These are phyloP conservation scores for Boletus fagicola DNA, from an alignment of 768 basidiomycete species.

Conservation along the genomic window DNA sequence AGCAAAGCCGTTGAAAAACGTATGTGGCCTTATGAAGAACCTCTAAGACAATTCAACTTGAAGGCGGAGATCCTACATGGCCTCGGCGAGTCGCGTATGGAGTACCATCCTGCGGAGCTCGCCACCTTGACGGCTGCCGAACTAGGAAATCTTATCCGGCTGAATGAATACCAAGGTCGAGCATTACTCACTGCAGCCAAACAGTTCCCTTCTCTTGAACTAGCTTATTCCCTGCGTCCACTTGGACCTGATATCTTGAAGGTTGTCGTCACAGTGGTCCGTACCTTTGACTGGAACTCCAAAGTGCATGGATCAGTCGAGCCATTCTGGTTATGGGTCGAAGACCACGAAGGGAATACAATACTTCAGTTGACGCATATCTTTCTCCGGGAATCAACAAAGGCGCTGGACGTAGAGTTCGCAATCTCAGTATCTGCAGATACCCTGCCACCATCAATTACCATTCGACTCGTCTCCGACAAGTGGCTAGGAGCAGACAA, in stretches of 20 bases:
- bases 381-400: slow-evolving; percentile 65
- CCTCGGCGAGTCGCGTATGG: slow-evolving; percentile 77
- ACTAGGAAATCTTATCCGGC: slow-evolving; percentile 75
- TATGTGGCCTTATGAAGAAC: slow-evolving; percentile 94
- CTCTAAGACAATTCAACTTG: slow-evolving; percentile 77
- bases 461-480: slow-evolving; percentile 81
- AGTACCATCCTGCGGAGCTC: slow-evolving; percentile 72
- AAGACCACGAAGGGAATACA: slow-evolving; percentile 75
- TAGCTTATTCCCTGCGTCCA: slow-evolving; percentile 73
- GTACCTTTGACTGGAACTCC: slow-evolving; percentile 76
- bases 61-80: slow-evolving; percentile 76
- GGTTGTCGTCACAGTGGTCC: slow-evolving; percentile 60
- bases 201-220: slow-evolving; percentile 74
- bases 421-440: slow-evolving; percentile 68
- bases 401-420: slow-evolving; percentile 66
- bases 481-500: slow-evolving; percentile 92
- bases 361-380: slow-evolving; percentile 82
- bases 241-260: slow-evolving; percentile 82
- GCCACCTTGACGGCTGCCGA: slow-evolving; percentile 62
- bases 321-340: slow-evolving; percentile 96
- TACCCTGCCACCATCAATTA: slow-evolving; percentile 60
- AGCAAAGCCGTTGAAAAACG: slow-evolving; percentile 92
- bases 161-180: slow-evolving; percentile 82
- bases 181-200: slow-evolving; percentile 77
- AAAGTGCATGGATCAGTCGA: slow-evolving; percentile 74